Evolutionary conservation across 345 rosid species (phyloP), one percentile per base, ranked within the genome.

Genomic region (Eutrema japonicum): DNA sequence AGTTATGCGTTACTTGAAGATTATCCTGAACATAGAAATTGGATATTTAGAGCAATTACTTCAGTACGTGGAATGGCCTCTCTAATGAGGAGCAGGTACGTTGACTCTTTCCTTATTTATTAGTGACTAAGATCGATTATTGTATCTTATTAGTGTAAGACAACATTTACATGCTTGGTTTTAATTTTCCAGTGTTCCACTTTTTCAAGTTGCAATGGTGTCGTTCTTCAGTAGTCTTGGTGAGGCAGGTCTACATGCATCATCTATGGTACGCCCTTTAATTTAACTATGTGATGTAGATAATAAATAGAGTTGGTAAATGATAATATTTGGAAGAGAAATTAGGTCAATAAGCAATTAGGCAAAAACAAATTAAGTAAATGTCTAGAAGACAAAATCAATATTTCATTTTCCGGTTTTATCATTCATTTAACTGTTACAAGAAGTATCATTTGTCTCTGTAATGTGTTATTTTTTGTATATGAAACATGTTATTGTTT

Each of bases 221-320:
- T 85, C 94, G 7, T 89, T 93, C 71, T 89, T 93, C 68, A 75
- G 81, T 79, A 81, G 72, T 72, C 92, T 93, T 56, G 80, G 92
- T 0, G 96, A 93, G 48, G 87, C 83, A 35, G 97, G 96, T 14
- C 88, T 89, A 51, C 87, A 87, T 47, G 85, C 92, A 76, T 85
- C 97, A 8, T 42, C 85, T 61, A 62, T 85, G 97, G 98, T 93
- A 89, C 6, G 66, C 30, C 9, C 26, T 68, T 37, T 54, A 18
- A 7, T 68, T 37, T 54, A 18, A 7, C 11, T 6, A 54, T 48
- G 13, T 10, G 26, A n/a, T 55, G 11, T 6, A 46, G 1, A 45
- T n/a, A 1, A n/a, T 12, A 43, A 53, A 53, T 54, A 54, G 5
- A n/a, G 10, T 2, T 3, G 4, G 40, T 54, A 13, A 5, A 54